phyloP scores from a whole-genome alignment of 2,329 filamentous ascomycete genomes.

The Ophiosphaerella korrae region DNA sequence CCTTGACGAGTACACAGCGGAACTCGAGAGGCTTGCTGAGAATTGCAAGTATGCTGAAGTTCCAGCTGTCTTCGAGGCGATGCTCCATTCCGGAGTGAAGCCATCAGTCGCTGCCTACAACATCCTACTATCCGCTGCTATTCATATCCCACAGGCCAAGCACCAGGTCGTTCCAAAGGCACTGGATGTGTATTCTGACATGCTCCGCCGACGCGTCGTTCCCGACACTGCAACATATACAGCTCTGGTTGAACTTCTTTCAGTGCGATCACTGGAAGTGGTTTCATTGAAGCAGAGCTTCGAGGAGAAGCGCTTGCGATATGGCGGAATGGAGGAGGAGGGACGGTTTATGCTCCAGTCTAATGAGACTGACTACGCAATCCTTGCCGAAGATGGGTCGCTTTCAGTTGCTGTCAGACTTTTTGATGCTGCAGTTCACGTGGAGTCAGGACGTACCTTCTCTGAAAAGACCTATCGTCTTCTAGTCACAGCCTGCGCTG shows the following conservation, averaged over 20 bases:
- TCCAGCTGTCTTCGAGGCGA: slow-evolving; percentile 85
- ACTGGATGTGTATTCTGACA: slow-evolving; percentile 93
- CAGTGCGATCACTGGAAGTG: slow-evolving; percentile 79
- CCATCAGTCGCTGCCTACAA: slow-evolving; percentile 91
- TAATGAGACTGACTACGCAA: slow-evolving; percentile 83
- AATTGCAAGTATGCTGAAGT: slow-evolving; percentile 82
- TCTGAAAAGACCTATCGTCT: slow-evolving; percentile 83
- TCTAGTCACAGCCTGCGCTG: slow-evolving; percentile 85
- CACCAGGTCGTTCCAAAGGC: slow-evolving; percentile 88
- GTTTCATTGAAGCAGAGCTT: slow-evolving; percentile 72
- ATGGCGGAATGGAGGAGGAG: slow-evolving; percentile 81
- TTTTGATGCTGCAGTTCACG: slow-evolving; percentile 75
- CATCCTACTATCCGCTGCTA: slow-evolving; percentile 81
- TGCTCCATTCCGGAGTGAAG: slow-evolving; percentile 80
- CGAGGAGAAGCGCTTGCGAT: slow-evolving; percentile 82
- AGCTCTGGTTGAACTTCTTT: slow-evolving; percentile 81
- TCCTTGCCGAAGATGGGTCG: slow-evolving; percentile 85
- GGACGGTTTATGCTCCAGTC: slow-evolving; percentile 89
- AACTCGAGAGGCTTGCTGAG: slow-evolving; percentile 75
- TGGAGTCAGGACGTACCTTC: slow-evolving; percentile 66
- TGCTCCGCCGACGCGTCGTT: slow-evolving; percentile 82
- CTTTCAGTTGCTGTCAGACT: slow-evolving; percentile 83
- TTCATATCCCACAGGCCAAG: slow-evolving; percentile 77
- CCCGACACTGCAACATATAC: slow-evolving; percentile 88
- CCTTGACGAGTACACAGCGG: slow-evolving; percentile 74